A percentile compares a stretch with the other conserved stretches of the same genome.
phyloP scores from a whole-genome alignment of 805 yeast genomes.

The Candida quercuum region DNA sequence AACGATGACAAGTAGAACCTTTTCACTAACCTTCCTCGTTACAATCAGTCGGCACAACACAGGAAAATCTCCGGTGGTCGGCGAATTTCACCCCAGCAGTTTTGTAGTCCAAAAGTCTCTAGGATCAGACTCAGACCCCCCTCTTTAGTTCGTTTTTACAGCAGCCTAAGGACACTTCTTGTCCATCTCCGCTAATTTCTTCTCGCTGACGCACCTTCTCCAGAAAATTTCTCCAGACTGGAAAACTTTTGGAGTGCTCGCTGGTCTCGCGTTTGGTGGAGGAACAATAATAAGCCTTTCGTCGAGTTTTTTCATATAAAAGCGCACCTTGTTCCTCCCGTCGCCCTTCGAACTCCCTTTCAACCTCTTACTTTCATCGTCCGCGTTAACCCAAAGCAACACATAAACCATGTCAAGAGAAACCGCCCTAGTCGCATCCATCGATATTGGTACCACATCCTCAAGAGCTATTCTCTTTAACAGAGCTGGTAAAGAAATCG shows the following conservation, averaged over 20 bases:
- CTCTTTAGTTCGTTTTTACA: neutral
- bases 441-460: constrained; percentile 90
- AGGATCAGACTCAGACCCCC: neutral
- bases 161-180: neutral
- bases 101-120: no score
- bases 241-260: neutral
- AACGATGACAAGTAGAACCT: no score
- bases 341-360: neutral
- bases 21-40: no score
- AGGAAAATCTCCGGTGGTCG: no score
- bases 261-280: no score
- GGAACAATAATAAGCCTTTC: no score
- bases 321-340: neutral
- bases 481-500: constrained; percentile 67
- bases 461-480: constrained; percentile 82
- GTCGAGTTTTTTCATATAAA: no score
- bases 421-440: constrained; percentile 47
- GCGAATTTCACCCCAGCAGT: no score
- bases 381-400: neutral
- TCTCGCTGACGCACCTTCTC: neutral
- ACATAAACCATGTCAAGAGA: constrained; percentile 22
- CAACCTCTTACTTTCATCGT: no score
- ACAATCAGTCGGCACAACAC: no score
- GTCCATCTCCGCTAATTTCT: neutral
- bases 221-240: constrained; percentile 2